Base-by-base conservation (phyloP, 2,329 filamentous ascomycete genomes). In the Fusarium foetens region DNA sequence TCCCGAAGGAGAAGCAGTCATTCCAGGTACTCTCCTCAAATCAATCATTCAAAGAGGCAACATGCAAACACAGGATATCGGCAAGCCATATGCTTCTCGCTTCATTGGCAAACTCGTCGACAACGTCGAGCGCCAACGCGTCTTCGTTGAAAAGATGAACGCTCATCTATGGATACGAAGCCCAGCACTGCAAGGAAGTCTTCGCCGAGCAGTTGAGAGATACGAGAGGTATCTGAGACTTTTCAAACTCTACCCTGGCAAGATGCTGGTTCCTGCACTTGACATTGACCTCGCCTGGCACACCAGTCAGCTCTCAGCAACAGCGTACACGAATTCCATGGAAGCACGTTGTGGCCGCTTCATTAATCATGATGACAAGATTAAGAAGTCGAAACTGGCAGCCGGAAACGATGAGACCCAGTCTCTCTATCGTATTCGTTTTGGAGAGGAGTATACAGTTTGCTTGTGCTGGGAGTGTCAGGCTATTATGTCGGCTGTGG, bases 231-330 rank as follows among this genome's bases (percentile, higher is more conserved):
- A 83, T 64, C 64, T 84, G 45, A 70, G 71, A 25, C 75, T 84
- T 6, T 76, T 83, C 51, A 80, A 79, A 4, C 68, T 78, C 0
- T 76, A 88, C 52, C 78, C 78, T 1, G 66, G 70, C 13, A 78
- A 69, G 25, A 79, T 78, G 57, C 66, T 82, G 3, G 82, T 84
- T 12, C 83, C 83, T 2, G 81, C 81, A 4, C 73, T 83, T 6
- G 82, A 83, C 41, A 78, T 84, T 29, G 83, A 84, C 53, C 74
- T 84, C 8, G 81, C 76, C 12, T 84, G 83, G 83, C 81, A 84
- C 59, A 84, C 83, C 6, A 82, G 83, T 64, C 83, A 83, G 62
- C 79, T 79, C 59, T 81, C 80, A 10, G 70, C 80, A 1, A 49
- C 21, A 8, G 57, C 58, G 0, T 83, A 84, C 68, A 62, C 41